Evolutionary conservation across 1,284 basidiomycete species (phyloP).

Genomic region (Anthracocystis setariae): DNA sequence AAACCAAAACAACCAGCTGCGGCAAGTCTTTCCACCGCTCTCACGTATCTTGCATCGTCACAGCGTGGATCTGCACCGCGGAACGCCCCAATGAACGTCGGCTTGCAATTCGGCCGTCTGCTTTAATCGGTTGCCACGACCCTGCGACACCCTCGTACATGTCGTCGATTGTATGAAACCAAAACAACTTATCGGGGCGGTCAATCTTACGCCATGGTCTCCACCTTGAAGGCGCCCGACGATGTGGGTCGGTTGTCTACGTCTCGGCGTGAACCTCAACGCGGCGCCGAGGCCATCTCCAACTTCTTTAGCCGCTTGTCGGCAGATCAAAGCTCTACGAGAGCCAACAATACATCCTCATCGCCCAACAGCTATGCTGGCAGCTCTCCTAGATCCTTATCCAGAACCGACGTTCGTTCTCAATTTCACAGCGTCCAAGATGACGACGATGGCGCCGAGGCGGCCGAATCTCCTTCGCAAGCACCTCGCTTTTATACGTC

Average conservation of each 20-base stretch:
- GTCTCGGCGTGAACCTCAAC: conserved; percentile 34
- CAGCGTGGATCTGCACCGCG: too few relatives aligned
- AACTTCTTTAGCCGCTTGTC: conserved; percentile 45
- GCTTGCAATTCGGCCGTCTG: too few relatives aligned
- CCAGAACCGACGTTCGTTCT: conserved; percentile 31
- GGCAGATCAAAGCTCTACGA: conserved; percentile 22
- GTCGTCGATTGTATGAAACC: not conserved
- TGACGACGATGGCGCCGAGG: conserved; percentile 11
- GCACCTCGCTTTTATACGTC: conserved; percentile 36
- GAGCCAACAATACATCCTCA: conserved; percentile 18
- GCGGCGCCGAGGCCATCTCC: conserved; percentile 40
- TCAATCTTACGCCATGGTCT: conserved; percentile 12
- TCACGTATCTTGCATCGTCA: too few relatives aligned
- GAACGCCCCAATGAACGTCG: too few relatives aligned
- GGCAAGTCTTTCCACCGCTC: too few relatives aligned
- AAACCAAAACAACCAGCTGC: too few relatives aligned
- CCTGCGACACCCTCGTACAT: not conserved
- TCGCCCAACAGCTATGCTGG: conserved; percentile 33
- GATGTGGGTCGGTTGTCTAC: conserved; percentile 13
- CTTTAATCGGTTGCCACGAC: too few relatives aligned
- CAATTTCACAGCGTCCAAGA: conserved; percentile 24
- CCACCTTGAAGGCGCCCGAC: conserved; percentile 12
- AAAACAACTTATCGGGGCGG: not conserved
- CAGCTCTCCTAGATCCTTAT: conserved; percentile 36
- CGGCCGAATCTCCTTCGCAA: conserved; percentile 4